Evolutionary conservation across 148 eudicot species (phyloP).

Genomic region (Fagopyrum homotropicum): DNA sequence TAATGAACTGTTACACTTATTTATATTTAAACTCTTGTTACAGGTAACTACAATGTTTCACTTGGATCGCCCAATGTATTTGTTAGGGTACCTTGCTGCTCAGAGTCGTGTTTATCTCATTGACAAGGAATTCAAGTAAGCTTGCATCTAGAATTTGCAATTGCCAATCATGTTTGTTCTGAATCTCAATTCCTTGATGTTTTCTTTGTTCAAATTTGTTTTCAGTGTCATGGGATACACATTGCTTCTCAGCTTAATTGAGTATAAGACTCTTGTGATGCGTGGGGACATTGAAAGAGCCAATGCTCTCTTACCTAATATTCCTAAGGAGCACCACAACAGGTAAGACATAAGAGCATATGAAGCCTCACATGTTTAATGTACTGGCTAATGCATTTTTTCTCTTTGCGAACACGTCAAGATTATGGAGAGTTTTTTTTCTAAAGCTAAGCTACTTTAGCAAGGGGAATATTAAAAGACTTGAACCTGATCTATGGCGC

Average conservation of each 20-base stretch:
- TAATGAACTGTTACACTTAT: not conserved
- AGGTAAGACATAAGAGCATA: constrained; percentile 34
- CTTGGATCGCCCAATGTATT: constrained; percentile 98
- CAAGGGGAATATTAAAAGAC: not conserved
- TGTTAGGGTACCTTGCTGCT: constrained; percentile 92
- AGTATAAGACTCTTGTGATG: constrained; percentile 99
- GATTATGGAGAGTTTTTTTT: not conserved
- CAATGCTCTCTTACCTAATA: constrained; percentile 69
- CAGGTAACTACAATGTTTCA: constrained; percentile 99
- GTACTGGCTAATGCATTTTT: not conserved
- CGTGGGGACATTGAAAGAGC: constrained; percentile 94
- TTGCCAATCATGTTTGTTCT: not conserved
- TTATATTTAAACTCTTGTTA: constrained; percentile 8
- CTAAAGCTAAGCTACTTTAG: not conserved
- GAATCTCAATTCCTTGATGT: not conserved
- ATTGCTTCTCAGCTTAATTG: constrained; percentile 81
- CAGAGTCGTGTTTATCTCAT: constrained; percentile 94
- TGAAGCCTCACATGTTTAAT: not conserved
- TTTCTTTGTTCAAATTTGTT: constrained; percentile 14
- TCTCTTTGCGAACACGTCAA: not conserved
- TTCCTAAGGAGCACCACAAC: constrained; percentile 96
- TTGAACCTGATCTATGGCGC: not conserved
- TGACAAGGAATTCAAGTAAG: constrained; percentile 98
- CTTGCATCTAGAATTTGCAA: constrained; percentile 9
- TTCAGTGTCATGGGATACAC: constrained; percentile 93